Percentiles rank a stretch among this genome's conserved stretches.
phyloP scores from a whole-genome alignment of 805 yeast genomes.

The Candida xiaguanensis region DNA sequence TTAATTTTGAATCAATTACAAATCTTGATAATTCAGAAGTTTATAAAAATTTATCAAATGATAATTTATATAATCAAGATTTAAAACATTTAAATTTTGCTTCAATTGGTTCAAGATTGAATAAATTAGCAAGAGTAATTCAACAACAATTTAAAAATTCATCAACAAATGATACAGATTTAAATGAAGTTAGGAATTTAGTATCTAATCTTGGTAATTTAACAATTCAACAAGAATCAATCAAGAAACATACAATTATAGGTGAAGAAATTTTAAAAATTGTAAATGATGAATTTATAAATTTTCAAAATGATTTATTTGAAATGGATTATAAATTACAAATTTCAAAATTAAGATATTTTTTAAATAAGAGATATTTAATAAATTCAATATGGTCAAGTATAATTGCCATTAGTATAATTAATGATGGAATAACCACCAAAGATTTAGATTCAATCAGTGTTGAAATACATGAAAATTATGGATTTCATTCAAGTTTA shows the following conservation, averaged over 20 bases:
- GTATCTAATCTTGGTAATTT: slow-evolving; percentile 67
- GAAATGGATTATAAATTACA: slow-evolving; percentile 36
- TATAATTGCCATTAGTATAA: slow-evolving; percentile 54
- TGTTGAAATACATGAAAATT: slow-evolving; percentile 54
- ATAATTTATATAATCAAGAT: slow-evolving; percentile 24
- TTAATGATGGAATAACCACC: slow-evolving; percentile 65
- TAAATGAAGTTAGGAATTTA: slow-evolving; percentile 59
- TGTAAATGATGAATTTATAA: slow-evolving; percentile 43
- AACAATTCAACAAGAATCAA: slow-evolving; percentile 62
- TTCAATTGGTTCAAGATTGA: slow-evolving; percentile 69
- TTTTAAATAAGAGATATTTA: slow-evolving; percentile 36
- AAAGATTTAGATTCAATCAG: slow-evolving; percentile 56
- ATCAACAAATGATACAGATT: slow-evolving; percentile 9
- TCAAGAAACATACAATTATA: slow-evolving; percentile 70
- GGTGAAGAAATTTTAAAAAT: slow-evolving; percentile 59
- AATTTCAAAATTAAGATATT: slow-evolving; percentile 26
- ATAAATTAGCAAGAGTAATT: slow-evolving; percentile 63
- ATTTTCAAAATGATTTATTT: slow-evolving; percentile 68
- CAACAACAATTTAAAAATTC: slow-evolving; percentile 52
- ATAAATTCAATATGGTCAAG: slow-evolving; percentile 47
- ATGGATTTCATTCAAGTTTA: slow-evolving; percentile 55
- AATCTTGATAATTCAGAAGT: slow-evolving; percentile 12
- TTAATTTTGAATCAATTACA: slow-evolving; percentile 36
- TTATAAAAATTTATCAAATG: slow-evolving; percentile 7
- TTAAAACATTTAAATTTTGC: slow-evolving; percentile 73